phyloP scores from a whole-genome alignment of 208 protist species.

The Acanthamoeba castellanii region DNA sequence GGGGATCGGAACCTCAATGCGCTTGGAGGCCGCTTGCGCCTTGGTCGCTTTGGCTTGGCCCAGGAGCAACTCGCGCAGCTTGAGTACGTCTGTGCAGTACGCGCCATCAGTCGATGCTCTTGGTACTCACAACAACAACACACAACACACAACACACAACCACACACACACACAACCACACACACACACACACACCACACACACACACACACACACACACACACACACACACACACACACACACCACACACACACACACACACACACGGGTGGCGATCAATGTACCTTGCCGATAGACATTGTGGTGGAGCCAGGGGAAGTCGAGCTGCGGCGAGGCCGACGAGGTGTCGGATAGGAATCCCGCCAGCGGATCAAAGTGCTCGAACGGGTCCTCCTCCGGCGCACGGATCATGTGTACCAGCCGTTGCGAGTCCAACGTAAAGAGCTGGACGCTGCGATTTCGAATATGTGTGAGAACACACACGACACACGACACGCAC shows the following conservation, averaged over 20 bases:
- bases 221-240: not conserved
- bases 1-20: not conserved
- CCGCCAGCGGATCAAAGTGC: constrained; percentile 20
- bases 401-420: constrained; percentile 14
- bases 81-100: constrained; percentile 14
- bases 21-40: constrained; percentile 7
- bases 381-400: constrained; percentile 40
- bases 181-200: not conserved
- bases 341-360: not conserved
- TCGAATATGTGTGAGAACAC: not conserved
- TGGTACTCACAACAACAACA: too few species aligned
- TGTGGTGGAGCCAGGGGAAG: constrained; percentile 2
- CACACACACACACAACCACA: not conserved
- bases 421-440: constrained; percentile 25
- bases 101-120: not conserved
- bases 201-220: not conserved
- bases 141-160: not conserved
- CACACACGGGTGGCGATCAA: not conserved
- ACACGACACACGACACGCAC: not conserved
- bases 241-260: not conserved
- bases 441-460: not conserved
- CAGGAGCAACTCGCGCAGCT: not conserved
- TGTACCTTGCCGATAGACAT: constrained; percentile 16
- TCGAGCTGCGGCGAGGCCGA: not conserved
- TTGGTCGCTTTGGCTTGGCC: not conserved